phyloP scores from a whole-genome alignment of 2,329 filamentous ascomycete genomes.

The Akanthomyces uredinophilus region DNA sequence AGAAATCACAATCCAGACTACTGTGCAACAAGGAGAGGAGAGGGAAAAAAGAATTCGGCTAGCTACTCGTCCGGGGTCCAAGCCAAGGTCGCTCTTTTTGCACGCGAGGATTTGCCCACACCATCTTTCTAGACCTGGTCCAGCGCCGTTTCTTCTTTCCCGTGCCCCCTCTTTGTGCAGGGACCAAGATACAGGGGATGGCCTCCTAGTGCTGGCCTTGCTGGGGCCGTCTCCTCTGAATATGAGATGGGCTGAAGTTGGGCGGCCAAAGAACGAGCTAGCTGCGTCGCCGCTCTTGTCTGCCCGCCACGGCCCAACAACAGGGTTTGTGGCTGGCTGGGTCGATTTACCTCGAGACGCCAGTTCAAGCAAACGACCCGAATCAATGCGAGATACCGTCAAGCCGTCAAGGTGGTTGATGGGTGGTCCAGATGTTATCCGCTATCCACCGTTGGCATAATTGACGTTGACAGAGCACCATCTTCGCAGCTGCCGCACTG shows the following conservation, averaged over 20 bases:
- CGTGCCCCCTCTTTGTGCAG: neutral
- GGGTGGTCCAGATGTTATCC: neutral
- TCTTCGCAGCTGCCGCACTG: neutral
- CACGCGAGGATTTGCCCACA: slow-evolving; percentile 6
- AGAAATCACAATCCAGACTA: neutral
- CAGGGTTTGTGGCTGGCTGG: neutral
- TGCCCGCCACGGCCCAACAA: neutral
- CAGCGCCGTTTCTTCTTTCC: slow-evolving; percentile 4
- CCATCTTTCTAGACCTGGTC: slow-evolving; percentile 2
- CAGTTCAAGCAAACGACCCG: neutral
- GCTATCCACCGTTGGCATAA: neutral
- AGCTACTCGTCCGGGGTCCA: slow-evolving; percentile 2
- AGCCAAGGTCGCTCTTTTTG: slow-evolving; percentile 9
- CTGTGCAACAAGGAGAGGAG: neutral
- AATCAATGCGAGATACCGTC: neutral
- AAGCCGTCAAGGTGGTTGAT: neutral
- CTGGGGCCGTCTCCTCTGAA: neutral
- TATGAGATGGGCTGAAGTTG: slow-evolving; percentile 8
- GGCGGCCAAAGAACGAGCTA: slow-evolving; percentile 9
- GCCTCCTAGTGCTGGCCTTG: neutral
- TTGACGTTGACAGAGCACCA: neutral
- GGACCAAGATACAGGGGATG: neutral
- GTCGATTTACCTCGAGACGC: neutral
- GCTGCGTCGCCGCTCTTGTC: slow-evolving; percentile 4
- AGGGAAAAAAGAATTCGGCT: neutral